Evolutionary conservation across 192 early-diverging fungal genomes (phyloP).

Genomic region (Backusella tuberculispora): DNA sequence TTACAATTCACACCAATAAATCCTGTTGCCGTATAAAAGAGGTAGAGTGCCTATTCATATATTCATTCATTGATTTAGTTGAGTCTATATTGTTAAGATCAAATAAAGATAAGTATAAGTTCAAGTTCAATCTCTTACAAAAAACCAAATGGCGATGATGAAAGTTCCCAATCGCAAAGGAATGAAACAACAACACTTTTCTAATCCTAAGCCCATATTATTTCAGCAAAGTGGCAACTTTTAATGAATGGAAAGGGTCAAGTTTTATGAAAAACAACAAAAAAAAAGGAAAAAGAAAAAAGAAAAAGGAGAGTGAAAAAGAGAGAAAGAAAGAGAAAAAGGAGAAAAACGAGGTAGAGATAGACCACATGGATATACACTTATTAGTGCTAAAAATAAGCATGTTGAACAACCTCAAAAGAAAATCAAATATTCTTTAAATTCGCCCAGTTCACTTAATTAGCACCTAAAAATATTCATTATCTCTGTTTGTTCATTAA

Average conservation of each 20-base stretch:
- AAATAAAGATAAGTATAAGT: no score
- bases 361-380: no score
- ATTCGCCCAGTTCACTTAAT: no score
- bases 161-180: slow-evolving; percentile 44
- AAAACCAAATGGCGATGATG: slow-evolving; percentile 43
- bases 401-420: neutral
- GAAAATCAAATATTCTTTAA: neutral
- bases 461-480: no score
- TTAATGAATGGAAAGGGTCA: slow-evolving; percentile 18
- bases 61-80: slow-evolving; percentile 14
- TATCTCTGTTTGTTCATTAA: no score
- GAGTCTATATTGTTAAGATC: neutral
- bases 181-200: slow-evolving; percentile 45
- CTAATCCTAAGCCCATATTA: slow-evolving; percentile 32
- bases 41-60: slow-evolving; percentile 20
- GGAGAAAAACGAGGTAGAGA: slow-evolving; percentile 14
- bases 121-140: slow-evolving; percentile 25
- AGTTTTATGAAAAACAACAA: neutral
- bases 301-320: slow-evolving; percentile 13
- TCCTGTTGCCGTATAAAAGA: slow-evolving; percentile 23
- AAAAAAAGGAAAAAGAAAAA: neutral
- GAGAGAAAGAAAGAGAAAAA: neutral
- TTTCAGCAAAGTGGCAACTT: neutral
- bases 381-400: slow-evolving; percentile 2
- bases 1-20: slow-evolving; percentile 29